Conservation (phyloP, 768 basidiomycete genomes). For the Agaricus sinodeliciosus region DNA sequence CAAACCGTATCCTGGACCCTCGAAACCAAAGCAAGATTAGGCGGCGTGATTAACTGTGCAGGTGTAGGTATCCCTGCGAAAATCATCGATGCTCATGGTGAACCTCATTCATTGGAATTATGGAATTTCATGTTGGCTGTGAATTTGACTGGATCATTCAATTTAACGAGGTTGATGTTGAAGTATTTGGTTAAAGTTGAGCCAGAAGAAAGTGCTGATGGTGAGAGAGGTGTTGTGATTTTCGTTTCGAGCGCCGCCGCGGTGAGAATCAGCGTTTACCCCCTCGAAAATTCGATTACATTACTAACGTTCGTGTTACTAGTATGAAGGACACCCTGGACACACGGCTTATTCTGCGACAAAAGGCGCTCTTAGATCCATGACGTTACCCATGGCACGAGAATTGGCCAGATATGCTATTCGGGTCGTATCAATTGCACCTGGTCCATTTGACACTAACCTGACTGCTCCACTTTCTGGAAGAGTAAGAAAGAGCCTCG, state of each 20-base stretch:
- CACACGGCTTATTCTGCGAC: slow-evolving; percentile 51
- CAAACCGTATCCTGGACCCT: slow-evolving; percentile 32
- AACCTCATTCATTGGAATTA: slow-evolving; percentile 40
- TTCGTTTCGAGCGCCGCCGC: slow-evolving; percentile 52
- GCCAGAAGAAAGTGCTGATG: slow-evolving; percentile 39
- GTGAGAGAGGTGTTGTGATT: slow-evolving; percentile 53
- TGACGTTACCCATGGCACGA: slow-evolving; percentile 56
- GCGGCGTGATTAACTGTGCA: slow-evolving; percentile 55
- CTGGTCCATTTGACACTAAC: slow-evolving; percentile 43
- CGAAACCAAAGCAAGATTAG: slow-evolving; percentile 37
- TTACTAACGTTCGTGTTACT: background rate
- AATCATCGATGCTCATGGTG: slow-evolving; percentile 39
- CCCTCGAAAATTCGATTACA: too few species aligned
- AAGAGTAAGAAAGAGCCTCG: slow-evolving; percentile 30
- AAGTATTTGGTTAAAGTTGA: slow-evolving; percentile 41
- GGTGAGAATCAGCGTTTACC: slow-evolving; percentile 20
- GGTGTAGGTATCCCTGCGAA: slow-evolving; percentile 41
- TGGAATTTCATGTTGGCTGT: slow-evolving; percentile 49
- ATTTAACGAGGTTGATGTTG: slow-evolving; percentile 48
- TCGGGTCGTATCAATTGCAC: slow-evolving; percentile 51
- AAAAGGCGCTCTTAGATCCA: slow-evolving; percentile 50
- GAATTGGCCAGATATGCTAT: slow-evolving; percentile 47
- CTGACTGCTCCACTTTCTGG: slow-evolving; percentile 32
- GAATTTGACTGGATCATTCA: slow-evolving; percentile 55
- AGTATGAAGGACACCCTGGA: slow-evolving; percentile 54